phyloP scores from a whole-genome alignment of 1,284 basidiomycete species.

The Ganoderma sp. region DNA sequence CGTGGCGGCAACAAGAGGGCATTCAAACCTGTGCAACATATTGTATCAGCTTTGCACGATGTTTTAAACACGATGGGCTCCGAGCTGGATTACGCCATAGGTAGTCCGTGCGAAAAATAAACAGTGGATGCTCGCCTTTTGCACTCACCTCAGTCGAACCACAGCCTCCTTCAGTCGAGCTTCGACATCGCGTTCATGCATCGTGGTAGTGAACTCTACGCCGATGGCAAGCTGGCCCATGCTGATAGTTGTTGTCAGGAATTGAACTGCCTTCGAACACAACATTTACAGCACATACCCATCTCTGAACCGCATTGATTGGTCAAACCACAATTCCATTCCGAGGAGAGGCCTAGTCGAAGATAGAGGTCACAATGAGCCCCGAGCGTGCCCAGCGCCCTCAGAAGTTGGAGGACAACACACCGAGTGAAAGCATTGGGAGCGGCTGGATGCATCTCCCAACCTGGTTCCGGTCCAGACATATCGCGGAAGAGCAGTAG shows the following conservation, averaged over 20 bases:
- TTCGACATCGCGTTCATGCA: background rate
- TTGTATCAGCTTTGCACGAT: background rate
- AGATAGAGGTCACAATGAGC: too few species aligned
- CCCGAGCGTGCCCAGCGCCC: too few species aligned
- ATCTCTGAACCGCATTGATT: background rate
- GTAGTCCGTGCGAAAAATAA: too few species aligned
- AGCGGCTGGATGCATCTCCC: background rate
- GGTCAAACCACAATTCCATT: background rate
- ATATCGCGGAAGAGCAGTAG: background rate
- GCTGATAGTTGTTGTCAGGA: background rate
- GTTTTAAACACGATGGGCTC: too few species aligned
- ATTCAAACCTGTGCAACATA: background rate
- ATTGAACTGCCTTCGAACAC: background rate
- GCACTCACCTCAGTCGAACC: background rate
- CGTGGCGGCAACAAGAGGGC: background rate
- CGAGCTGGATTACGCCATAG: too few species aligned
- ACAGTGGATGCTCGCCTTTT: too few species aligned
- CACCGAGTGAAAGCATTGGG: background rate
- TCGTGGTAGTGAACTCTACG: background rate
- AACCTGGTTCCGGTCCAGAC: background rate
- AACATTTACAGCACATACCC: background rate
- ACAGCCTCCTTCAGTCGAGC: background rate
- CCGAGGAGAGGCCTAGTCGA: background rate
- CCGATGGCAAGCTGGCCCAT: background rate
- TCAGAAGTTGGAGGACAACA: background rate